These are phyloP conservation scores for Pseudisothecium myosuroides DNA, from an alignment of 225 moss, liverwort and hornwort species.

Conservation along the genomic window DNA sequence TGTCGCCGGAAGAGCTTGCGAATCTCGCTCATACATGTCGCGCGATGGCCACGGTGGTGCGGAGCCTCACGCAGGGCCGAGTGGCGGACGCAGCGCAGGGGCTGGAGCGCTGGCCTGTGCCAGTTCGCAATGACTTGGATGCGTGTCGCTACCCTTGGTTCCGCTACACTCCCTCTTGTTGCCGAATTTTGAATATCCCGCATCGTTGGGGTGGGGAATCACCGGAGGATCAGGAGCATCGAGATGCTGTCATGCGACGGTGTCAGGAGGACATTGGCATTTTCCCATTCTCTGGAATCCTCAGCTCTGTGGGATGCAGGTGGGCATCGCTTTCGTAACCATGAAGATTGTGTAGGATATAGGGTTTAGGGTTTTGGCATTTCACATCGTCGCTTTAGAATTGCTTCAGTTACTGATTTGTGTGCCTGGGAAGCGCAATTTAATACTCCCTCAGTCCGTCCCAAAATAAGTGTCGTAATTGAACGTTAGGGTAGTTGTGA, in stretches of 20 bases:
- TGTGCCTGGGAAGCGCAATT: background rate
- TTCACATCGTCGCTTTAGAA: background rate
- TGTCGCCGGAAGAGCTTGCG: conserved; percentile 41
- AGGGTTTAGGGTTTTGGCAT: background rate
- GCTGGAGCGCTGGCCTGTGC: conserved; percentile 52
- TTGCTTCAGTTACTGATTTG: background rate
- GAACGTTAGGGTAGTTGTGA: background rate
- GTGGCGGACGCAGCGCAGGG: conserved; percentile 58
- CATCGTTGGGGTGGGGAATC: conserved; percentile 37
- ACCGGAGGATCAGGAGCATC: background rate
- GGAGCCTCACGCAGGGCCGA: conserved; percentile 31
- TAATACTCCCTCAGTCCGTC: background rate
- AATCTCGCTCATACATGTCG: conserved; percentile 35
- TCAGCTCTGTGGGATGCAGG: conserved; percentile 40
- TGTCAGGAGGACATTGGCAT: conserved; percentile 28
- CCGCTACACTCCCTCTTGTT: conserved; percentile 63
- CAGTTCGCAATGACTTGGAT: conserved; percentile 52
- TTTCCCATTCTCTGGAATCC: conserved; percentile 13
- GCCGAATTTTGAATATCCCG: background rate
- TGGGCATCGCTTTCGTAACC: background rate
- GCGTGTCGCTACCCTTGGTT: conserved; percentile 67
- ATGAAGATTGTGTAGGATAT: background rate
- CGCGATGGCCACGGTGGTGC: conserved; percentile 28
- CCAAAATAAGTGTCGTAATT: background rate
- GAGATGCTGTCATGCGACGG: conserved; percentile 3